These are phyloP conservation scores for Gloeopeniophorella convolvens DNA, from an alignment of 768 basidiomycete species.

Conservation along the genomic window DNA sequence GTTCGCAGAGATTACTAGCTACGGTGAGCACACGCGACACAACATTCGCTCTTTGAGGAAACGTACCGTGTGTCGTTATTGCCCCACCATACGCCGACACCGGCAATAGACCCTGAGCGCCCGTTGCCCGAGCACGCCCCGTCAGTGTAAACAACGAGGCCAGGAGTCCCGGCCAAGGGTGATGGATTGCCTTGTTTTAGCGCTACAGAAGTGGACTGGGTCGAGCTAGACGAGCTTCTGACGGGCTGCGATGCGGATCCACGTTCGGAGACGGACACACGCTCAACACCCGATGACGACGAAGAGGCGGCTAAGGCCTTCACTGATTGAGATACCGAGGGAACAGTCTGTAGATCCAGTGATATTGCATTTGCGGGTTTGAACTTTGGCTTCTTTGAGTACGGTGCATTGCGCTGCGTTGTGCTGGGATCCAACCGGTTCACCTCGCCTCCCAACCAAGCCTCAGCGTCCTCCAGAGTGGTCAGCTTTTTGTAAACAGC, in stretches of 20 bases:
- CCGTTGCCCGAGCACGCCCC: constrained; percentile 88
- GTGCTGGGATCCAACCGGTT: not conserved
- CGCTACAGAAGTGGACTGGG: not conserved
- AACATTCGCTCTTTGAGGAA: constrained; percentile 3
- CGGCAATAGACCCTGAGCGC: constrained; percentile 55
- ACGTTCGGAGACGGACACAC: not conserved
- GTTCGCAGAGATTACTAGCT: constrained; percentile 70
- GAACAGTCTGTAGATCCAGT: not conserved
- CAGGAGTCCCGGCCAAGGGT: constrained; percentile 25
- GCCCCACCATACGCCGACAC: constrained; percentile 90
- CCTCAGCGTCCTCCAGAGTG: constrained; percentile 48
- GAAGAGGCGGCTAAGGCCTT: not conserved
- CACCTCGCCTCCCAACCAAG: constrained; percentile 36
- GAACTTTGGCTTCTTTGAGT: not conserved
- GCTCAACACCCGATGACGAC: not conserved
- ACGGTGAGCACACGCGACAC: not conserved
- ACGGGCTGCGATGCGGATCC: not conserved
- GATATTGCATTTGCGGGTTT: not conserved
- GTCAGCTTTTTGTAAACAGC: constrained; percentile 66
- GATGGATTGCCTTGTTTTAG: constrained; percentile 15
- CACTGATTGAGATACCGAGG: not conserved
- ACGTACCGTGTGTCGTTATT: constrained; percentile 51
- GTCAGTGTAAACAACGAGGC: constrained; percentile 71
- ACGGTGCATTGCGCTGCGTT: not conserved
- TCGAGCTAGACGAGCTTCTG: not conserved